phyloP scores from a whole-genome alignment of 2,329 filamentous ascomycete species.

The Alternaria ethzedia region DNA sequence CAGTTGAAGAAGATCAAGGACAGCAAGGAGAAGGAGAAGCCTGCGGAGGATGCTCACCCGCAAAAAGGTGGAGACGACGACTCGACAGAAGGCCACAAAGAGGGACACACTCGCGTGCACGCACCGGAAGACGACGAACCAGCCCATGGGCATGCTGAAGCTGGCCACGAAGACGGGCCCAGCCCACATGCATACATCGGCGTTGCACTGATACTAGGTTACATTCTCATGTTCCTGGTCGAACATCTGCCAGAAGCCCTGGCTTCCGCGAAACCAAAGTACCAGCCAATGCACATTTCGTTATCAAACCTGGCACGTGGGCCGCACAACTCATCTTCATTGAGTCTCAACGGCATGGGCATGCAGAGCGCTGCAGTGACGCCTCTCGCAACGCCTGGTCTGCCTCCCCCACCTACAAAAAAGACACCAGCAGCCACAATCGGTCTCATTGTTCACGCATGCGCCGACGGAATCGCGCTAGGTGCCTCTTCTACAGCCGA shows the following conservation, averaged over 20 bases:
- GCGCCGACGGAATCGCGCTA: conserved; percentile 93
- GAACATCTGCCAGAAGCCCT: conserved; percentile 60
- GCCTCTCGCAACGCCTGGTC: conserved; percentile 42
- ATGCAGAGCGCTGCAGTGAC: conserved; percentile 34
- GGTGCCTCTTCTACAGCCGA: conserved; percentile 75
- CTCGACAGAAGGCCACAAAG: conserved; percentile 46
- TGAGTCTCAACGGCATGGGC: conserved; percentile 42
- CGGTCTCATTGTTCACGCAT: conserved; percentile 93
- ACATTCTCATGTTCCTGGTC: conserved; percentile 95
- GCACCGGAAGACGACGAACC: conserved; percentile 44
- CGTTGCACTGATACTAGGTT: conserved; percentile 83
- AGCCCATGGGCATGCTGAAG: conserved; percentile 52
- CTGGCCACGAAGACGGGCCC: conserved; percentile 49
- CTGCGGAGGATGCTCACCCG: conserved; percentile 29
- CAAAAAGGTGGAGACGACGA: conserved; percentile 48
- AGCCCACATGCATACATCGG: conserved; percentile 79
- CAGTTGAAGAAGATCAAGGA: conserved; percentile 31
- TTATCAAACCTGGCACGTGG: conserved; percentile 76
- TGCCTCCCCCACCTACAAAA: conserved; percentile 39
- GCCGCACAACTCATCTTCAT: conserved; percentile 49
- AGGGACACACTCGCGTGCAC: conserved; percentile 47
- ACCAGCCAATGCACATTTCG: conserved; percentile 82
- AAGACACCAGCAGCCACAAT: conserved; percentile 67
- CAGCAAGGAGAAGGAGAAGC: conserved; percentile 31
- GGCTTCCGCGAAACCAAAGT: conserved; percentile 62